These are phyloP conservation scores for Melaleuca quinquenervia DNA, from an alignment of 345 rosid species.

Conservation along the genomic window DNA sequence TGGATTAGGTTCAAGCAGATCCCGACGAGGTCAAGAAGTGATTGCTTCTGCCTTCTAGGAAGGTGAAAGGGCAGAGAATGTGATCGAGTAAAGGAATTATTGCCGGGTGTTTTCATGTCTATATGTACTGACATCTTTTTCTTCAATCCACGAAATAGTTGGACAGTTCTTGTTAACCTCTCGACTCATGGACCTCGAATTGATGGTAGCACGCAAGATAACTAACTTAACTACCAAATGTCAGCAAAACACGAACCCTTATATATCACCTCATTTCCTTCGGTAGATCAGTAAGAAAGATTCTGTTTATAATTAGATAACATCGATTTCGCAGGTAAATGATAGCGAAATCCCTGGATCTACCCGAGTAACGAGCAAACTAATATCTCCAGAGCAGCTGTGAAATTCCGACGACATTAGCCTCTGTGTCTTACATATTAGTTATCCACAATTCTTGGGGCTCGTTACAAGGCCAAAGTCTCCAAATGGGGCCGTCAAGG, in stretches of 20 bases:
- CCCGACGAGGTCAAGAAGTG: not conserved
- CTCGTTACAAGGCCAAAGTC: not conserved
- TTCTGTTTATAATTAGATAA: not conserved
- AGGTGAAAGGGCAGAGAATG: too few relatives aligned
- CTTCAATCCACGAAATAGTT: not conserved
- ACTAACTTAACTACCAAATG: not conserved
- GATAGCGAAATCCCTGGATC: not conserved
- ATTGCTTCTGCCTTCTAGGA: not conserved
- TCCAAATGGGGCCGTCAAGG: not conserved
- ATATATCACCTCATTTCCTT: not conserved
- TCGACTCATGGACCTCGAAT: not conserved
- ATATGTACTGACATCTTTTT: not conserved
- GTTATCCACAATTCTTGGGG: not conserved
- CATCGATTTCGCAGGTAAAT: not conserved
- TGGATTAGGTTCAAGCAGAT: not conserved
- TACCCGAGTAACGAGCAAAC: not conserved
- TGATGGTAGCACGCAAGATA: not conserved
- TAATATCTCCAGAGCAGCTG: not conserved
- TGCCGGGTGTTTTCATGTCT: not conserved
- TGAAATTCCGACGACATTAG: not conserved
- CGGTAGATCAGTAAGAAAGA: not conserved
- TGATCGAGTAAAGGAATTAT: too few relatives aligned
- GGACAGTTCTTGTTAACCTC: rapidly evolving
- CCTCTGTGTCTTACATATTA: not conserved
- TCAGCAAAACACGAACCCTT: not conserved